phyloP scores from a whole-genome alignment of 805 yeast genomes.

The Cyberlindnera bimundalis region DNA sequence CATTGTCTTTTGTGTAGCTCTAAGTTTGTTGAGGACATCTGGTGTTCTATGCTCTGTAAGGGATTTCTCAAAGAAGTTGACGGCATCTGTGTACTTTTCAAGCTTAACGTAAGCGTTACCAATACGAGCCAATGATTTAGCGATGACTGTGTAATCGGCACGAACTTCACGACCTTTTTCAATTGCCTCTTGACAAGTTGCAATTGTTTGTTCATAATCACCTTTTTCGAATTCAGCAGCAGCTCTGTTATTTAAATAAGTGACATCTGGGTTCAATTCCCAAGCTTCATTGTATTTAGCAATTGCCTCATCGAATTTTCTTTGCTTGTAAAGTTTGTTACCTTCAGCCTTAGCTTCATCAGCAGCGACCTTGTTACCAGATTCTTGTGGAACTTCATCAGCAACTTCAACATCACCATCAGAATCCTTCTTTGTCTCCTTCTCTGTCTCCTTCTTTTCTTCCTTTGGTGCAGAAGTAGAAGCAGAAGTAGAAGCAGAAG shows the following conservation, averaged over 20 bases:
- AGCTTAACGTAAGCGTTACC: slow-evolving; percentile 80
- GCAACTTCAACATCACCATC: slow-evolving; percentile 33
- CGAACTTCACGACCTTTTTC: slow-evolving; percentile 87
- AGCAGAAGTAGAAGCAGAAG: slow-evolving; percentile 14
- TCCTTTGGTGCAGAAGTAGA: slow-evolving; percentile 2
- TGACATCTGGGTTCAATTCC: slow-evolving; percentile 76
- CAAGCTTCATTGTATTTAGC: slow-evolving; percentile 82
- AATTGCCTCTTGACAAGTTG: slow-evolving; percentile 76
- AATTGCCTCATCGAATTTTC: slow-evolving; percentile 91
- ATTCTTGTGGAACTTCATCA: slow-evolving; percentile 20
- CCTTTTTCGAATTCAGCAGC: slow-evolving; percentile 98
- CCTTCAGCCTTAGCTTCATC: slow-evolving; percentile 79
- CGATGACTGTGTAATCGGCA: slow-evolving; percentile 88
- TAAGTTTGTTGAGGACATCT: slow-evolving; percentile 81
- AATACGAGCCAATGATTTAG: slow-evolving; percentile 89
- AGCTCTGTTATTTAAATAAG: slow-evolving; percentile 92
- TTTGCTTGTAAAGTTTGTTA: slow-evolving; percentile 78
- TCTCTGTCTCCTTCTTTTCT: slow-evolving; percentile 24
- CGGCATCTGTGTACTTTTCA: slow-evolving; percentile 70
- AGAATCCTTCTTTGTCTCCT: slow-evolving; percentile 32
- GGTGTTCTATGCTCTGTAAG: slow-evolving; percentile 97
- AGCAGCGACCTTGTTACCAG: slow-evolving; percentile 43
- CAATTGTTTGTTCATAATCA: slow-evolving; percentile 80
- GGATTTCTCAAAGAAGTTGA: slow-evolving; percentile 79
- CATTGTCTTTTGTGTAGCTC: slow-evolving; percentile 81